phyloP scores from a whole-genome alignment of 192 early-diverging fungal genomes.

The Bifiguratus adelaidae region DNA sequence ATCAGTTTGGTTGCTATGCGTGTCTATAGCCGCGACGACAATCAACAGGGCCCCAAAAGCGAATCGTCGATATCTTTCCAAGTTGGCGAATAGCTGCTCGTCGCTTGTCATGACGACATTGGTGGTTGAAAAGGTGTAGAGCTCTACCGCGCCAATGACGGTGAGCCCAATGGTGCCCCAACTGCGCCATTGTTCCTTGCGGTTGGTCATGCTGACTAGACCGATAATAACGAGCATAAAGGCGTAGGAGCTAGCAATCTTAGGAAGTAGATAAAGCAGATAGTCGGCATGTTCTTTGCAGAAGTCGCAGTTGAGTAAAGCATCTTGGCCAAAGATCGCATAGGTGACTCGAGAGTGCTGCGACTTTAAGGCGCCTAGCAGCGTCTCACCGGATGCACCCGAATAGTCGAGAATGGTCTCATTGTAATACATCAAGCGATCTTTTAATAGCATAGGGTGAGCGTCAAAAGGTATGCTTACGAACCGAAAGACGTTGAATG shows the following conservation, averaged over 20 bases:
- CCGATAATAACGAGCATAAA: not conserved
- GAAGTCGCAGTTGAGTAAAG: not conserved
- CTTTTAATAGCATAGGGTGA: not conserved
- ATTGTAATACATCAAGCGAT: not conserved
- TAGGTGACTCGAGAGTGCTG: not conserved
- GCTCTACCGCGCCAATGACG: not conserved
- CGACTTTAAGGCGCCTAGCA: not conserved
- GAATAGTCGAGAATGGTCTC: not conserved
- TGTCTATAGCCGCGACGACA: not conserved
- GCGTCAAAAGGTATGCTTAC: not conserved
- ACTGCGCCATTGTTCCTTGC: not conserved
- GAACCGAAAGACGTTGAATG: not conserved
- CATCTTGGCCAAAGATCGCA: not conserved
- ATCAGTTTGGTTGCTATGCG: not conserved
- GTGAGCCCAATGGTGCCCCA: not conserved
- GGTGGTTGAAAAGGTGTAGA: not conserved
- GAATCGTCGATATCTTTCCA: not conserved
- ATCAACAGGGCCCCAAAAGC: not conserved
- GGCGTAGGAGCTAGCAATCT: not conserved
- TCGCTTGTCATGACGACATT: not conserved
- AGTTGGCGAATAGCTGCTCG: not conserved
- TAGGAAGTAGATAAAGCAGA: not conserved
- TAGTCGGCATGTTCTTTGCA: not conserved
- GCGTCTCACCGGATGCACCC: not conserved
- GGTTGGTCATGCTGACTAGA: not conserved